Evolutionary conservation across 1,139 yeast species (phyloP), one percentile per base, ranked within the genome.

Genomic region (Arxiozyma slooffiae): DNA sequence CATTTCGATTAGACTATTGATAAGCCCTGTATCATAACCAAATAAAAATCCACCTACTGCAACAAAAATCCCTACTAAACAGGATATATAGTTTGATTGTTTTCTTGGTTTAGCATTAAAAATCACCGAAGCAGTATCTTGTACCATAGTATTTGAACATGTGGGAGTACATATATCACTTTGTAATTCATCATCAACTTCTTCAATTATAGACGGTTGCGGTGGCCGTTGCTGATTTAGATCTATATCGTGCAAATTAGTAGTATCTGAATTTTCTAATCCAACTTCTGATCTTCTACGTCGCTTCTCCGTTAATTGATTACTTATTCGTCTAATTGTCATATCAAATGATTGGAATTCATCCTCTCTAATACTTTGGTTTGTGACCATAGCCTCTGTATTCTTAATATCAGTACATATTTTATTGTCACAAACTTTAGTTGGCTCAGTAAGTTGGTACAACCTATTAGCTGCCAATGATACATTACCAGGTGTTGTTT

Each of bases 11-110:
- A 85, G 71, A 57, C 83, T 85, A 65, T 85, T 85, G 50, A 84
- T 81, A 47, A 85, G 71, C 4, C 95, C 94, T 1, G 95, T 87
- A 66, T 86, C 95, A 63, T 84, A 85, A 1, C 95, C 95, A 62
- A 83, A 85, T 48, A 85, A 71, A 66, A 85, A 85, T 0, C 94
- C 95, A 41, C 94, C 94, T 21, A 83, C 76, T 20, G 94, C 92
- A 8, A 90, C 89, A 51, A 84, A 81, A 37, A 80, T 61, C 52
- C 92, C 92, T 7, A 85, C 88, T 17, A 76, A 68, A 43, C 82
- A 66, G 16, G 89, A 86, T 71, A 82, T 79, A 47, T 71, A 68
- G 5, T 81, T 75, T 1, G 84, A 78, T 53, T 79, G 77, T 55
- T 74, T 71, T 18, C 34, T 24, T 18, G 54, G 51, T 5, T 51